Conservation (phyloP, 495 filamentous ascomycete species). For the Neurospora hispaniola region DNA sequence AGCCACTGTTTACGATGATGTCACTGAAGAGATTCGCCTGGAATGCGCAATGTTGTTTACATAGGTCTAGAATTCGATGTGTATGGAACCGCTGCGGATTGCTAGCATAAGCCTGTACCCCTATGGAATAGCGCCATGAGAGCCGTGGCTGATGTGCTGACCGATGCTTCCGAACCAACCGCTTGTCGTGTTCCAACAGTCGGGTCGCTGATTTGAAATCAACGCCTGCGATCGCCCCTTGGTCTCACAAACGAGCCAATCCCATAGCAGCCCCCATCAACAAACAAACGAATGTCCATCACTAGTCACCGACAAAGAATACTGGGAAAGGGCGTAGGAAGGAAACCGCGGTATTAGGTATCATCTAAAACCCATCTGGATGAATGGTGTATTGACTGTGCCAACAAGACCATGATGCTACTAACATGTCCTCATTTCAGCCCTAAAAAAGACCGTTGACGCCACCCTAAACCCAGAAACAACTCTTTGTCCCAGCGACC, state of each 20-base stretch:
- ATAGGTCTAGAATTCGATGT: not conserved
- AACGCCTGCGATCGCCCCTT: not conserved
- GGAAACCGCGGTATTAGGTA: not conserved
- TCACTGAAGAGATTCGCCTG: not conserved
- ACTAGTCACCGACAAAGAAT: not conserved
- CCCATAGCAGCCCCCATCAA: not conserved
- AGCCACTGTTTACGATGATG: not conserved
- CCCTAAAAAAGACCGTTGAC: constrained; percentile 23
- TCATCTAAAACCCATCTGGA: constrained; percentile 8
- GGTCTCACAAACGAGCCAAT: not conserved
- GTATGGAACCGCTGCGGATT: not conserved
- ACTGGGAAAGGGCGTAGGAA: not conserved
- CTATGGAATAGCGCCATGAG: not conserved
- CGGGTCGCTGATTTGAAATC: not conserved
- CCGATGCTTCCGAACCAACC: not conserved
- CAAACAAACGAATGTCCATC: not conserved
- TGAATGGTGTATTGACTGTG: constrained; percentile 26
- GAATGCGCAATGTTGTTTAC: not conserved
- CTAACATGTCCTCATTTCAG: constrained; percentile 23
- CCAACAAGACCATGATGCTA: constrained; percentile 18
- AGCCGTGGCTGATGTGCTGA: not conserved
- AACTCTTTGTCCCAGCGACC: constrained; percentile 23
- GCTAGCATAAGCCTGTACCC: not conserved
- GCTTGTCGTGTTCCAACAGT: not conserved
- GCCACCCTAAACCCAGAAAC: constrained; percentile 25